Base-by-base conservation (phyloP, 2,329 filamentous ascomycete genomes). In the Cercospora canescens region DNA sequence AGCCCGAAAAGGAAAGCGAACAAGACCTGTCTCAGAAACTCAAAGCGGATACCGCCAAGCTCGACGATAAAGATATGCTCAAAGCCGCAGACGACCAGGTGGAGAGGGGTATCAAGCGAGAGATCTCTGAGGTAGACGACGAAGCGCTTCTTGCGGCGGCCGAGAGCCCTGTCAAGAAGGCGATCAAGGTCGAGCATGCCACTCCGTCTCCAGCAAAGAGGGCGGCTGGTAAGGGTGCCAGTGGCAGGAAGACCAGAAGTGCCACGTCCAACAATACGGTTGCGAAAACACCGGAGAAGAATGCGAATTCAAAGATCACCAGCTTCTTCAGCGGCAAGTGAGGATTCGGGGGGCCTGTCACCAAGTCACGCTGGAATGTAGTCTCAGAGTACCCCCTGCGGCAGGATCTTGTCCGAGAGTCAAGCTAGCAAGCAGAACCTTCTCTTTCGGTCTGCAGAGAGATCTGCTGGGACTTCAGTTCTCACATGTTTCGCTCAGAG, bases 271-370 rank as follows among this genome's bases (percentile, higher is more conserved):
- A 89, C 72, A 77, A 80, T 37, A 84, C 79, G 60, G 77, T 80
- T 50, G 74, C 78, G 50, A 85, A 84, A 73, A 80, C 77, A 24
- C 77, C 78, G 69, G 79, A 76, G 41, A 86, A 82, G 65, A 66
- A 71, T 58, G 84, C 85, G 16, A 87, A 83, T 63, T 82, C 85
- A 71, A 85, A 84, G 74, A 87, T 88, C 65, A 87, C 85, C 37
- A 84, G 78, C 73, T 87, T 87, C 74, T 87, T 88, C 74, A 26
- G 60, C 32, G 79, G 76, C 48, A 84, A 82, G 73, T 83, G 76
- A 79, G 34, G 35, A 32, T 3, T 16, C 9, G 54, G 18, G 50
- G 52, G 18, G n/a, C n/a, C n/a, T n/a, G n/a, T n/a, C n/a, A n/a
- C n/a, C n/a, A n/a, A n/a, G n/a, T n/a, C n/a, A n/a, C n/a, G n/a